Conservation (phyloP, 2,329 filamentous ascomycete genomes). For the Pyricularia sp. region DNA sequence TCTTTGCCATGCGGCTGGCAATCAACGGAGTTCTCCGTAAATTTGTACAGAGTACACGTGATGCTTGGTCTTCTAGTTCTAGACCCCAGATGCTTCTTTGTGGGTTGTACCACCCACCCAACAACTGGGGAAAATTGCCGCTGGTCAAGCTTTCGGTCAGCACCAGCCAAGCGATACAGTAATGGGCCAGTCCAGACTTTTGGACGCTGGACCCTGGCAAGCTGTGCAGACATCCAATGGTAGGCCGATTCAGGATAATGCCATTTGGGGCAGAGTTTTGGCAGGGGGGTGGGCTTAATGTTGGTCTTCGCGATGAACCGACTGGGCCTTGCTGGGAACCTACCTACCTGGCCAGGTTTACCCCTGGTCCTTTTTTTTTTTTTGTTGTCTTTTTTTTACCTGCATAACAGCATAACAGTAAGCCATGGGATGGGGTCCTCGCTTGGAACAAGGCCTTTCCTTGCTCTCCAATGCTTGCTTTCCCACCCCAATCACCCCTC, state of each 20-base stretch:
- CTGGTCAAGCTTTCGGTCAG: not conserved
- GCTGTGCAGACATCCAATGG: not conserved
- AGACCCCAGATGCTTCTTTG: not conserved
- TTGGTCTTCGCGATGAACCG: not conserved
- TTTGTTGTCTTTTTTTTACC: not conserved
- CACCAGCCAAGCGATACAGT: not conserved
- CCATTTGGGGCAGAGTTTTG: not conserved
- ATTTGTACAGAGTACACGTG: not conserved
- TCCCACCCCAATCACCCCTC: too few relatives aligned
- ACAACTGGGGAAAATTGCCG: not conserved
- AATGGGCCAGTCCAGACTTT: not conserved
- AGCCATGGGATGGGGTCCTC: not conserved
- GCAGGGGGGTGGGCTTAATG: not conserved
- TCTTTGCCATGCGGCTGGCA: not conserved
- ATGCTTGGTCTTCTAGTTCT: not conserved
- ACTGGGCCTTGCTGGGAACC: not conserved
- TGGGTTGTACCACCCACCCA: not conserved
- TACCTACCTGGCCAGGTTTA: too few relatives aligned
- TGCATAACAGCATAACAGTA: not conserved
- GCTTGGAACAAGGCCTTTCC: not conserved
- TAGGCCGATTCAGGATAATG: not conserved
- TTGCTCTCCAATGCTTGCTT: not conserved
- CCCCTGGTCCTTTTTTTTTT: not conserved
- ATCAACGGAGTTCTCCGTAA: not conserved
- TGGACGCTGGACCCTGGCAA: not conserved